Evolutionary conservation across 148 eudicot genomes (phyloP).

Genomic region (Rhododendron mucronatum): DNA sequence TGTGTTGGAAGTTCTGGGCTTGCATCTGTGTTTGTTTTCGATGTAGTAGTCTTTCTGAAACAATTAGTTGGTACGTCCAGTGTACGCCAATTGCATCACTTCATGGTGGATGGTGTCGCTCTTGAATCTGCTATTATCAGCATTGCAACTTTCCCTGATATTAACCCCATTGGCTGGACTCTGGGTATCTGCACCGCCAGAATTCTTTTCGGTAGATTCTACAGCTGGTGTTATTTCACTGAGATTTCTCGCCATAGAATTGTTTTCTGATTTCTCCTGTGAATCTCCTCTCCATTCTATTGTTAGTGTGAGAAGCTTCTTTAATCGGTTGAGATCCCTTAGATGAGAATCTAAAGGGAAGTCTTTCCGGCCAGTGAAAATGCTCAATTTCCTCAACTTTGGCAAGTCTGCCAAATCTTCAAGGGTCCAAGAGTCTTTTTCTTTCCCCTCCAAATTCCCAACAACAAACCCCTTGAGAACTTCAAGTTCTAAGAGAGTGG

Average conservation of each 20-base stretch:
- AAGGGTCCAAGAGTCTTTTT: constrained; percentile 19
- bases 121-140: neutral
- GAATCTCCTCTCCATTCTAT: constrained; percentile 18
- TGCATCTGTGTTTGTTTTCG: neutral
- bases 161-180: neutral
- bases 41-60: neutral
- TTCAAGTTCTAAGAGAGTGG: constrained; percentile 18
- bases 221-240: neutral
- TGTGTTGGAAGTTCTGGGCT: neutral
- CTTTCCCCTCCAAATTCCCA: neutral
- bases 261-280: neutral
- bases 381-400: constrained; percentile 25
- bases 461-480: constrained; percentile 47
- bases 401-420: constrained; percentile 21
- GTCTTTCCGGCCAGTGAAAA: constrained; percentile 14
- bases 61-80: neutral
- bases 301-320: constrained; percentile 17
- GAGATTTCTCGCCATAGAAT: neutral
- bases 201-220: neutral
- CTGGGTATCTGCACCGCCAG: neutral
- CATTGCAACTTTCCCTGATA: neutral
- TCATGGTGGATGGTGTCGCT: neutral
- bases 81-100: neutral
- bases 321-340: neutral
- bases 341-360: constrained; percentile 7